Evolutionary conservation across 129 eudicot genomes (phyloP), one percentile per base, ranked within the genome.

Genomic region (Gnaphalium uliginosum): DNA sequence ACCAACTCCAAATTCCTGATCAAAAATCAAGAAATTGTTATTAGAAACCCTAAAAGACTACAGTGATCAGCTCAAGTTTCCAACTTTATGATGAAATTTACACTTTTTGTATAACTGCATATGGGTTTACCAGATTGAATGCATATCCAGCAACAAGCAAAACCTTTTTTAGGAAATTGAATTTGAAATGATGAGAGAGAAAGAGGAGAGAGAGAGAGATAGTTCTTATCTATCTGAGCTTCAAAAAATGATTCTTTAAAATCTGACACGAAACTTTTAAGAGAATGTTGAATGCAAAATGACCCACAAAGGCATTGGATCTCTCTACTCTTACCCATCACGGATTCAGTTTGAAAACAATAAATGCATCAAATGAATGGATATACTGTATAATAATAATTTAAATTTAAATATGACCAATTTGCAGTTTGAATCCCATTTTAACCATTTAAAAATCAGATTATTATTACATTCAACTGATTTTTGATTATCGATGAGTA

Each of bases 281-380:
- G 85, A 82, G 83, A 82, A 81, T 84, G 83, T 84, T 85, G 83
- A 90, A 86, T 88, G 91, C 84, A 72, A 75, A 79, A 72, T 85
- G 81, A 78, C 76, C 80, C 85, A 83, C 74, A 56, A 84, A 81
- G 65, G 70, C 81, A 84, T 50, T 79, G 76, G 67, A 78, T 74
- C 68, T 67, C 83, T 56, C 61, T 46, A 46, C 53, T 58, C 76
- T n/a, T 62, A 71, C 23, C 23, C 69, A 72, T 84, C 96, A 86
- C 93, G 93, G 89, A 76, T 77, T 80, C 30, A 56, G 76, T 79
- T 82, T 69, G 86, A 72, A 82, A 63, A 61, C 82, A 86, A 75
- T 90, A 86, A 88, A 88, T 90, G 93, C 83, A 69, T 62, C 71
- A 80, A 71, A 66, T 23, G 7, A 43, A 46, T 82, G 46, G 8